Evolutionary conservation across 2,329 filamentous ascomycete genomes (phyloP), one percentile per base, ranked within the genome.

Genomic region (Drechslerella dactyloides): DNA sequence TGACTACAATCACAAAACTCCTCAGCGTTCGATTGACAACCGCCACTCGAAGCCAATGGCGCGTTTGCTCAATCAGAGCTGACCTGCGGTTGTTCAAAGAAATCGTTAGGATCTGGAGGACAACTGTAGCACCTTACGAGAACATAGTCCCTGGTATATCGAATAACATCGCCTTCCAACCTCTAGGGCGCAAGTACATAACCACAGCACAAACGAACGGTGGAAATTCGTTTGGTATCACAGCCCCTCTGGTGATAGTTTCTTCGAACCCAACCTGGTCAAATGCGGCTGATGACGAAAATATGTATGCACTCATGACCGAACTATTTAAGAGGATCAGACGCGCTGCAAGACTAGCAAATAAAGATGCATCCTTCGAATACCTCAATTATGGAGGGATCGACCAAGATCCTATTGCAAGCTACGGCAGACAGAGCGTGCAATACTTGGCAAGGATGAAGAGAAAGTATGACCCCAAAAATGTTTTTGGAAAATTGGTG

Each of bases 341-440:
- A 7, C 54, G 57, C 1, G 74, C 76, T 0, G 77, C 79, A 0
- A 76, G 75, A 44, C 73, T 76, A 10, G 75, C 76, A 1, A 78
- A 77, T 0, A 69, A 80, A 0, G 76, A 79, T 44, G 77, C 80
- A 53, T 77, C 77, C 0, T 82, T 78, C 40, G 70, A 83, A 24
- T 83, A 83, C 75, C 78, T 81, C 53, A 83, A 84, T 75, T 84
- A 84, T 56, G 82, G 81, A 0, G 78, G 79, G 15, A 75, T 77
- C 33, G 76, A 77, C 19, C 81, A 84, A 77, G 76, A 82, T 37
- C 80, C 81, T 0, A 77, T 83, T 21, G 46, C 73, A 0, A 75
- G 78, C 8, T 84, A 83, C 53, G 82, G 82, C 0, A 27, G 69
- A 0, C 76, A 78, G 1, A 83, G 81, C 21, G 73, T 81, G 33